Base-by-base conservation (phyloP, 148 eudicot genomes). In the Limonium bicolor region DNA sequence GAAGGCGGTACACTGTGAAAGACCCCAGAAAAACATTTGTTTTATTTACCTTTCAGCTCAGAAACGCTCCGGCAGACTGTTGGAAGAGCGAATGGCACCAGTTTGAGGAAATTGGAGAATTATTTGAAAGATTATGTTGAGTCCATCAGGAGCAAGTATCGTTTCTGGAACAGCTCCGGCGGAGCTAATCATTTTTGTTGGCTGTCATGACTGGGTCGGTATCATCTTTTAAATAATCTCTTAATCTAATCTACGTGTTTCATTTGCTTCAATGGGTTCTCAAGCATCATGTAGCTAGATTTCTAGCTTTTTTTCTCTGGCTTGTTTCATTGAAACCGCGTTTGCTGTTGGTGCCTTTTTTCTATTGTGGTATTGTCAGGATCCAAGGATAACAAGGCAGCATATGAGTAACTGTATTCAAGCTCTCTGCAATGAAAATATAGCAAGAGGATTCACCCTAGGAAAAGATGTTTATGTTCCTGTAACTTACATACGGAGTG, bases 151-250 rank as follows among this genome's bases (percentile, higher is more conserved):
- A 65, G 14, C 48, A 74, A 66, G 54, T 72, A 85, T 56, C 72
- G 43, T 15, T 77, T 71, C 53, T 85, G 82, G 90, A 77, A 80
- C 54, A 53, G 71, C 53, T 65, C 64, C 20, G 60, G 55, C 27
- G 95, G 86, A 53, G 71, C 82, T 1, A 83, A 77, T 74, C 86
- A 86, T 58, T 85, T 51, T 80, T 18, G 83, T 77, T 60, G 90
- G 77, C 40, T 85, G 95, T 61, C 92, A 86, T 68, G 95, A 80
- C 55, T 84, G 95, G 95, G 95, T 80, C 58, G 41, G 74, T 35
- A 46, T n/a, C n/a, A n/a, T n/a, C 47, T 57, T 69, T 47, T 44
- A 16, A 7, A n/a, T n/a, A 12, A 3, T 19, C 8, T 46, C 57
- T 44, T 31, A 5, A 1, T 23, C 18, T 34, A 6, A 7, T 22